Conservation (phyloP, 768 basidiomycete species). For the Phaeolepiota aurea region DNA sequence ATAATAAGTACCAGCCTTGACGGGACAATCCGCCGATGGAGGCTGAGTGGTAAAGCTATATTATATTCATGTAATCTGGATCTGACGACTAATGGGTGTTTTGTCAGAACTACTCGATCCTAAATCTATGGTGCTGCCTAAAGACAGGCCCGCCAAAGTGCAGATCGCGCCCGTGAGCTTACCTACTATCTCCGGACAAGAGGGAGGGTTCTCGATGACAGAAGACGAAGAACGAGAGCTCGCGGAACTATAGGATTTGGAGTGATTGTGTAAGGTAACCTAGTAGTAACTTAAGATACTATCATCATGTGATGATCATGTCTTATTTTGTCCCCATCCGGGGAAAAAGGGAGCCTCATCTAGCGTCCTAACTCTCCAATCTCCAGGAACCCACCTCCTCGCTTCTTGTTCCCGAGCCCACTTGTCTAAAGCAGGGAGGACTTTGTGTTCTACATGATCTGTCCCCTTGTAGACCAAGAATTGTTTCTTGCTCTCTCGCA, state of each 20-base stretch:
- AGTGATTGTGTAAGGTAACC: conserved; percentile 4
- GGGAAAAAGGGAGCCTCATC: conserved; percentile 46
- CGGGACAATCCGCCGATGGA: conserved; percentile 83
- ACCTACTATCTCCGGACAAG: conserved; percentile 5
- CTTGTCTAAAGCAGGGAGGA: conserved; percentile 33
- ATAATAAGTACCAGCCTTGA: conserved; percentile 81
- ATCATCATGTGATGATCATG: background rate
- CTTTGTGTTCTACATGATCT: conserved; percentile 29
- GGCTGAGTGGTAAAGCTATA: conserved; percentile 43
- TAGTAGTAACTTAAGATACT: background rate
- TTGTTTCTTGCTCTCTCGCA: conserved; percentile 27
- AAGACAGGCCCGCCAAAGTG: too few species aligned
- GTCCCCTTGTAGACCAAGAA: conserved; percentile 38
- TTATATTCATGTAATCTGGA: background rate
- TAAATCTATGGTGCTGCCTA: too few species aligned
- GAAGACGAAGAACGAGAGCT: conserved; percentile 89
- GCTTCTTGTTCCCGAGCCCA: conserved; percentile 44
- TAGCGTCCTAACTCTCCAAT: conserved; percentile 41
- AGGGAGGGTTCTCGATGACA: conserved; percentile 42
- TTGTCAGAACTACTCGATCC: conserved; percentile 33
- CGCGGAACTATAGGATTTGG: conserved; percentile 56
- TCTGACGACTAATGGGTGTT: background rate
- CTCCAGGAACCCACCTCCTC: conserved; percentile 32
- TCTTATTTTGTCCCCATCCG: conserved; percentile 23
- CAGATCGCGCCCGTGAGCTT: too few species aligned